Conservation (phyloP, 108 stramenopile genomes). For the Aureococcus anophagefferens region DNA sequence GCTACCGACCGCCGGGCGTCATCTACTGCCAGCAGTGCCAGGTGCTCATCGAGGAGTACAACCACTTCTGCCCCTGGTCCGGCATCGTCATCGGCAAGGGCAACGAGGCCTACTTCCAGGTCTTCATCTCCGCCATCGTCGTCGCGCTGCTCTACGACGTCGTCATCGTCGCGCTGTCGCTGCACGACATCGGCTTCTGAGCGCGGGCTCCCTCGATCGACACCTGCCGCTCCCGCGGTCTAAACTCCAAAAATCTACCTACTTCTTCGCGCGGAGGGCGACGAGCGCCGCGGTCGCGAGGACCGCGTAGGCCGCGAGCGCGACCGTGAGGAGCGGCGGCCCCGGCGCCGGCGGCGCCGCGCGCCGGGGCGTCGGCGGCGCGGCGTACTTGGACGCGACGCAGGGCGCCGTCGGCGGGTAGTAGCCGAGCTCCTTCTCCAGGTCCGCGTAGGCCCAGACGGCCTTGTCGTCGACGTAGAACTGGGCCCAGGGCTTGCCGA, state of each 20-base stretch:
- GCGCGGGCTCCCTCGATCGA: too few species aligned
- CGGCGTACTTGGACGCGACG: background rate
- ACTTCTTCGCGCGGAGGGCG: too few species aligned
- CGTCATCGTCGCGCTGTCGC: too few species aligned
- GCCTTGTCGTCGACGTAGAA: background rate
- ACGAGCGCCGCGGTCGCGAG: too few species aligned
- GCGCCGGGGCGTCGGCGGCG: background rate
- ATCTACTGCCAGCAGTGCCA: slow-evolving; percentile 70
- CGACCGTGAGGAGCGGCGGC: too few species aligned
- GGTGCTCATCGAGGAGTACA: slow-evolving; percentile 66
- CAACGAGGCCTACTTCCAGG: too few species aligned
- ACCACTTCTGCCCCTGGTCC: slow-evolving; percentile 75
- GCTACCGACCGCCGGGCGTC: slow-evolving; percentile 73
- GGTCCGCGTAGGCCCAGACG: background rate
- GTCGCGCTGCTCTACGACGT: too few species aligned
- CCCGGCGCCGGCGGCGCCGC: background rate
- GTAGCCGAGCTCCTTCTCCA: background rate
- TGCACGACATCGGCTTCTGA: too few species aligned
- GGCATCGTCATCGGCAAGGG: slow-evolving; percentile 63
- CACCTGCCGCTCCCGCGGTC: too few species aligned
- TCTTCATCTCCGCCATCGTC: too few species aligned
- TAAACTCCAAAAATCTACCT: too few species aligned
- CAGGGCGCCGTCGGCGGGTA: background rate
- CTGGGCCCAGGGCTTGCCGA: slow-evolving; percentile 1
- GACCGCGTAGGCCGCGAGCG: too few species aligned